phyloP scores from a whole-genome alignment of 2,329 filamentous ascomycete genomes.

The Thielaviopsis musarum region DNA sequence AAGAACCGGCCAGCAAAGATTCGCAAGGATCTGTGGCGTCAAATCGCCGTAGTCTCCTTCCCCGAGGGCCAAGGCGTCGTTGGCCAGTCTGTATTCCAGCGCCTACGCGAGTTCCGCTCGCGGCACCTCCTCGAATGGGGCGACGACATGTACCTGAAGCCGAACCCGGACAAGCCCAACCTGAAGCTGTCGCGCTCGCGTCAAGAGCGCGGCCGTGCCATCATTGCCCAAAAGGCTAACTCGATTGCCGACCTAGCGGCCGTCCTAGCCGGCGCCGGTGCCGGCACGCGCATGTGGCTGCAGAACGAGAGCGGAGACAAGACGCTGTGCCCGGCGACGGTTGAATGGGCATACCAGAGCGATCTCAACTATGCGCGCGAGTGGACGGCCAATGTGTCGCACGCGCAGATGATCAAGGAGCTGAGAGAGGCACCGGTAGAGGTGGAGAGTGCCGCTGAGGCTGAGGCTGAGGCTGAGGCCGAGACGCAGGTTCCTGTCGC shows the following conservation, averaged over 20 bases:
- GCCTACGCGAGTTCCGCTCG: slow-evolving; percentile 45
- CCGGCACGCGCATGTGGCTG: slow-evolving; percentile 31
- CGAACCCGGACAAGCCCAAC: slow-evolving; percentile 18
- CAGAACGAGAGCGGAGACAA: slow-evolving; percentile 12
- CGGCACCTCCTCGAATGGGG: slow-evolving; percentile 47
- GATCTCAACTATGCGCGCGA: slow-evolving; percentile 29
- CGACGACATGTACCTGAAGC: slow-evolving; percentile 27
- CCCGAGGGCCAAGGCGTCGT: slow-evolving; percentile 31
- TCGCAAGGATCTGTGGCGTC: slow-evolving; percentile 51
- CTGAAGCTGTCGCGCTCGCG: slow-evolving; percentile 22
- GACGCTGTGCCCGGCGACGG: slow-evolving; percentile 24
- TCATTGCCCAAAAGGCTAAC: slow-evolving; percentile 46
- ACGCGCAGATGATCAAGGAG: slow-evolving; percentile 20
- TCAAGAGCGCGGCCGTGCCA: slow-evolving; percentile 29
- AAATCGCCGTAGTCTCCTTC: slow-evolving; percentile 43
- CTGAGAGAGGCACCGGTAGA: slow-evolving; percentile 3
- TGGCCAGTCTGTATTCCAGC: slow-evolving; percentile 43
- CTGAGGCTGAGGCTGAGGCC: slow-evolving; percentile 14
- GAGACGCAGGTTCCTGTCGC: slow-evolving; percentile 13
- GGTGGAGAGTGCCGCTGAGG: slow-evolving; percentile 6
- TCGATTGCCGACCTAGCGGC: slow-evolving; percentile 46
- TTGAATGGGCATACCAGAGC: slow-evolving; percentile 34
- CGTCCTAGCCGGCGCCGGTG: slow-evolving; percentile 34
- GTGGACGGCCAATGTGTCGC: slow-evolving; percentile 38
- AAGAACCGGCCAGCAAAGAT: slow-evolving; percentile 46